Evolutionary conservation across 2,329 filamentous ascomycete species (phyloP), one percentile per base, ranked within the genome.

Genomic region (Beauveria bassiana): DNA sequence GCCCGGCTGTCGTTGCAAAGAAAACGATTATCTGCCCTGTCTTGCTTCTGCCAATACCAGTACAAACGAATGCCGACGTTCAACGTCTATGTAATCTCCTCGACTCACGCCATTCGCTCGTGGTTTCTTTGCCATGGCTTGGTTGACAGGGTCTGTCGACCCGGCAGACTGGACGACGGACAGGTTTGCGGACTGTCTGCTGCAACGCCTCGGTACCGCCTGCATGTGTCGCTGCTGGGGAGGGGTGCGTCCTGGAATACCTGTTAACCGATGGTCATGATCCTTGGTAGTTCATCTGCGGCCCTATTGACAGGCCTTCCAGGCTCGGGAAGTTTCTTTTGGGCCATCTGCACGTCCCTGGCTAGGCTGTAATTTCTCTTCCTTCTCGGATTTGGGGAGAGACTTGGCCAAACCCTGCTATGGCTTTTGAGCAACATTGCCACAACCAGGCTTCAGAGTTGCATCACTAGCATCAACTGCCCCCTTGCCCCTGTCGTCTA

Each of bases 131-230:
- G 24, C 28, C 43, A 42, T 45, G 53, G 55, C 31, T 34, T 34
- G 31, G 10, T 14, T 34, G 31, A 9, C 34, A 50, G 22, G 46
- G 56, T 31, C 46, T 59, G 45, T n/a, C 34, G 52, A 31, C 24
- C 57, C 47, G 26, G 57, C 47, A 59, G 46, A 50, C 56, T 59
- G 56, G 56, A 58, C 45, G 55, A 49, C 34, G 34, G 55, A 14
- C 12, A 22, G 26, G 22, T 43, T 2, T 20, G 40, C 38, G 26
- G 14, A 52, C 31, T 4, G 31, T 34, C 31, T 34, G 31, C 31
- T 34, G 31, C 31, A 34, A 34, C 31, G 31, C 31, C 31, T 34
- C 31, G 31, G 42, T 26, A 31, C 56, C 18, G 24, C 34, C 46
- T 49, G 46, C 46, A 59, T 46, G 24, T 16, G 42, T 26, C 18